These are phyloP conservation scores for Trichophyton benhamiae DNA, from an alignment of 2,329 filamentous ascomycete species.

Conservation along the genomic window DNA sequence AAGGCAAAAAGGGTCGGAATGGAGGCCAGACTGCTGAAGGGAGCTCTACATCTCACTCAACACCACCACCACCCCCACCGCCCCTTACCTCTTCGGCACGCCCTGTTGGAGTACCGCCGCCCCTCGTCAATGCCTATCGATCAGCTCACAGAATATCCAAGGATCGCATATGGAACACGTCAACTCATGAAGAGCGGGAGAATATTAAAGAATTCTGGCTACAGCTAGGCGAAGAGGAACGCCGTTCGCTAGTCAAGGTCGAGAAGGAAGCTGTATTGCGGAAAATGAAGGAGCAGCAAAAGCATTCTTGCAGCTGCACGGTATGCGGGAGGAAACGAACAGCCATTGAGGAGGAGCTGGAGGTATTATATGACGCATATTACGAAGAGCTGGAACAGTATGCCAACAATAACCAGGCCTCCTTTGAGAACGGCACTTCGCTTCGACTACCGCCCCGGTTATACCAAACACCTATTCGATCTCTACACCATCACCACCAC, in stretches of 20 bases:
- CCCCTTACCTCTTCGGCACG: slow-evolving; percentile 25
- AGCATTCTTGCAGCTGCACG: slow-evolving; percentile 95
- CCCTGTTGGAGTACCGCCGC: slow-evolving; percentile 31
- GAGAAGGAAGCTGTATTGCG: slow-evolving; percentile 95
- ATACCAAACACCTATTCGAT: slow-evolving; percentile 43
- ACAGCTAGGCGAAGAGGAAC: slow-evolving; percentile 81
- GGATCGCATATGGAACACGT: slow-evolving; percentile 96
- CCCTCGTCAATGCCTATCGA: slow-evolving; percentile 32
- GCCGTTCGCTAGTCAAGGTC: slow-evolving; percentile 89
- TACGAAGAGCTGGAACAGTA: slow-evolving; percentile 97
- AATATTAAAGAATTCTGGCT: slow-evolving; percentile 98
- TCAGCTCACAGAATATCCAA: slow-evolving; percentile 43
- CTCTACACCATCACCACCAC: slow-evolving; percentile 43
- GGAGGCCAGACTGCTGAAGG: slow-evolving; percentile 27
- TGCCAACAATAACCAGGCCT: slow-evolving; percentile 65
- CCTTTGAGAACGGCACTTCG: slow-evolving; percentile 44
- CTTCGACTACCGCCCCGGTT: slow-evolving; percentile 57
- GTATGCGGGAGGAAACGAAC: slow-evolving; percentile 93
- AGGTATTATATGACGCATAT: slow-evolving; percentile 95
- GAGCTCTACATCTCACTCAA: slow-evolving; percentile 29
- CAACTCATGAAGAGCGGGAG: slow-evolving; percentile 84
- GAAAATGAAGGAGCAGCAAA: slow-evolving; percentile 99
- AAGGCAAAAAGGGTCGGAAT: slow-evolving; percentile 26
- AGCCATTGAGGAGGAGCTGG: slow-evolving; percentile 94
- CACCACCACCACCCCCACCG: slow-evolving; percentile 25